phyloP scores from a whole-genome alignment of 768 basidiomycete species.

The Pisolithus marmoratus region DNA sequence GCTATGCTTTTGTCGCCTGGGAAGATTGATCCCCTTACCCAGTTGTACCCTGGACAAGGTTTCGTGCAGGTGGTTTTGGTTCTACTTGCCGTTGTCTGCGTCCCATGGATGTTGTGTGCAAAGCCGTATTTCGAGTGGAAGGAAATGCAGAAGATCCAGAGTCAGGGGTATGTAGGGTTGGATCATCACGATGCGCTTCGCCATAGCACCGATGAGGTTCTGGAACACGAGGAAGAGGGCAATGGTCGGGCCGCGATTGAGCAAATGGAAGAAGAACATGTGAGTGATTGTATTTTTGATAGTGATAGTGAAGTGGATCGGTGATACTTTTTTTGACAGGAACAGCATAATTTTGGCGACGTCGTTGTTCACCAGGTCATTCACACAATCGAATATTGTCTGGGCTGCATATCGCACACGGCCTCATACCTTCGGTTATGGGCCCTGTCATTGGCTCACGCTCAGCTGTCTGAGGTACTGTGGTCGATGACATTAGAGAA shows the following conservation, averaged over 20 bases:
- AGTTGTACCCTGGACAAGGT: slow-evolving; percentile 86
- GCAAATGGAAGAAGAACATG: slow-evolving; percentile 64
- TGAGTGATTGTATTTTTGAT: slow-evolving; percentile 34
- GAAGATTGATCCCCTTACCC: slow-evolving; percentile 55
- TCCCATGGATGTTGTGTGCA: slow-evolving; percentile 89
- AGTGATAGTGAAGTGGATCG: neutral
- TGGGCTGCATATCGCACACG: slow-evolving; percentile 98
- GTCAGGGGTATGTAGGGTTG: slow-evolving; percentile 77
- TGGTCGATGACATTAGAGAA: slow-evolving; percentile 81
- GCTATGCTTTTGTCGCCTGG: slow-evolving; percentile 94
- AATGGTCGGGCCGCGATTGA: slow-evolving; percentile 71
- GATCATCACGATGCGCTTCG: slow-evolving; percentile 52
- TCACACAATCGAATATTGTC: slow-evolving; percentile 98
- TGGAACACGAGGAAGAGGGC: slow-evolving; percentile 80
- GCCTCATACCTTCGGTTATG: slow-evolving; percentile 91
- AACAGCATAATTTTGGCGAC: slow-evolving; percentile 91
- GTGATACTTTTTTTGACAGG: slow-evolving; percentile 32
- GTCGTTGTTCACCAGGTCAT: slow-evolving; percentile 96
- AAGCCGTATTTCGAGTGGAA: slow-evolving; percentile 92
- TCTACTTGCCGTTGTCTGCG: slow-evolving; percentile 74
- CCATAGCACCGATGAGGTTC: slow-evolving; percentile 51
- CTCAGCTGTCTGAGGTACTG: slow-evolving; percentile 91
- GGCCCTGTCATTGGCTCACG: slow-evolving; percentile 97
- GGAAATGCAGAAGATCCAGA: slow-evolving; percentile 80
- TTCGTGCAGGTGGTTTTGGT: slow-evolving; percentile 77